Base-by-base conservation (phyloP, 2,329 filamentous ascomycete species). In the Cercospora sp. region DNA sequence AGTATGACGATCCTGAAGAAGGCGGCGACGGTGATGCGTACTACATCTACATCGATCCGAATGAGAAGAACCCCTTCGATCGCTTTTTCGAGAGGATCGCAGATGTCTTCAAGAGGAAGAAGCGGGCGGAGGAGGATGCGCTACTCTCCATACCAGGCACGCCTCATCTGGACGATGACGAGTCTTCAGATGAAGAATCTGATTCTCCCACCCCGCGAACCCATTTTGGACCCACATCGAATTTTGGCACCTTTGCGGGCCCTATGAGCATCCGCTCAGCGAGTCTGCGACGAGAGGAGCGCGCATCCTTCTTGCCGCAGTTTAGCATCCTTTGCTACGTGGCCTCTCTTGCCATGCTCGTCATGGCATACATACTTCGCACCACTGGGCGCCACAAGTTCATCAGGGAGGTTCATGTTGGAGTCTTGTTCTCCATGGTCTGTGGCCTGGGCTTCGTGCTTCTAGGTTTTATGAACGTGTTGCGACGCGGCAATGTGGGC, bases 1-100 rank as follows among this genome's bases (percentile, higher is more conserved):
- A 96, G 78, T 95, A 94, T 78, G 92, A 96, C 72, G 82, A 94
- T 76, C 91, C 91, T 8, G 93, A 92, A 76, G 91, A 93, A 64
- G 81, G 80, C 10, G 87, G 85, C 2, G 80, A 84, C 13, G 84
- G 88, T 20, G 72, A 74, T 53, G 86, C 85, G 31, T 95, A 93
- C 77, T 85, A 87, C 55, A 89, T 95, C 72, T 93, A 92, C 74
- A 83, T 94, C 67, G 86, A 94, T 75, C 91, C 91, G 0, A 85
- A 92, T 72, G 86, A 86, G 18, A 81, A 81, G 36, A 90, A 91
- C 64, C 88, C 90, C 0, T 89, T 91, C 13, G 80, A 92, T 39
- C 83, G 85, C 28, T 85, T 87, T 42, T 79, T 93, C 28, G 83
- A 87, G 67, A 81, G 79, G 42, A 80, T 88, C 18, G 75, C 72